A percentile compares a stretch with the other conserved stretches of the same genome.
phyloP scores from a whole-genome alignment of 163 green algal genomes.

The Trebouxia gelatinosa region DNA sequence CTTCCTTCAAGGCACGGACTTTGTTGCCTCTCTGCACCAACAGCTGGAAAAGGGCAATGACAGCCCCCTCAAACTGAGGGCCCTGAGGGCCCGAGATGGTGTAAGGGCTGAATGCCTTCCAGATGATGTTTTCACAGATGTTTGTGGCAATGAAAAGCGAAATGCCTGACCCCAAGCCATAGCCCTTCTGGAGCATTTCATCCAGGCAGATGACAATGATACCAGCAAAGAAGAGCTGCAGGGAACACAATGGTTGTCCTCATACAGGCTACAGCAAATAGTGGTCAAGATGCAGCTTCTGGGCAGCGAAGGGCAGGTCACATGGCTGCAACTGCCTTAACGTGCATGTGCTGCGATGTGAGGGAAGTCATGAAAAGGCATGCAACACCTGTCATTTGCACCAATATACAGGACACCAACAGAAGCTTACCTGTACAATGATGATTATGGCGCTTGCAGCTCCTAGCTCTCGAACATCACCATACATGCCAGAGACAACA shows the following conservation, averaged over 20 bases:
- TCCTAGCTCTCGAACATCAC: slow-evolving; percentile 92
- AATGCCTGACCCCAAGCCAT: slow-evolving; percentile 96
- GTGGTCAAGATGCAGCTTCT: too few relatives aligned
- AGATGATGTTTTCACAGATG: slow-evolving; percentile 99
- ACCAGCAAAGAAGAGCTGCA: slow-evolving; percentile 95
- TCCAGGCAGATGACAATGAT: slow-evolving; percentile 99
- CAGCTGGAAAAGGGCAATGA: slow-evolving; percentile 98
- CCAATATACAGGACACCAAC: too few relatives aligned
- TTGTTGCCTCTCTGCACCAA: slow-evolving; percentile 96
- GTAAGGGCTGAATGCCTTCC: slow-evolving; percentile 91
- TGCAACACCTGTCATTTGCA: background rate
- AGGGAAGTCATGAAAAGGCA: background rate
- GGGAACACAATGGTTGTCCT: too few relatives aligned
- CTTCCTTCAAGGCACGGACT: slow-evolving; percentile 89
- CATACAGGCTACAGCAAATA: too few relatives aligned
- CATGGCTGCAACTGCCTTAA: too few relatives aligned
- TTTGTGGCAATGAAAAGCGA: slow-evolving; percentile 99
- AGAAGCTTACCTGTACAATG: slow-evolving; percentile 69
- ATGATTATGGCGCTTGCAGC: slow-evolving; percentile 92
- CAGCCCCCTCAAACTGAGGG: slow-evolving; percentile 96
- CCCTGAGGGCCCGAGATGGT: slow-evolving; percentile 65
- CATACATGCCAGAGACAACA: slow-evolving; percentile 98
- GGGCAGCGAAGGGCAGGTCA: too few relatives aligned
- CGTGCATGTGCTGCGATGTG: too few relatives aligned
- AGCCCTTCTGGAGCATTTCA: slow-evolving; percentile 97